phyloP scores from a whole-genome alignment of 1,284 basidiomycete species.

The Leccinum fallax region DNA sequence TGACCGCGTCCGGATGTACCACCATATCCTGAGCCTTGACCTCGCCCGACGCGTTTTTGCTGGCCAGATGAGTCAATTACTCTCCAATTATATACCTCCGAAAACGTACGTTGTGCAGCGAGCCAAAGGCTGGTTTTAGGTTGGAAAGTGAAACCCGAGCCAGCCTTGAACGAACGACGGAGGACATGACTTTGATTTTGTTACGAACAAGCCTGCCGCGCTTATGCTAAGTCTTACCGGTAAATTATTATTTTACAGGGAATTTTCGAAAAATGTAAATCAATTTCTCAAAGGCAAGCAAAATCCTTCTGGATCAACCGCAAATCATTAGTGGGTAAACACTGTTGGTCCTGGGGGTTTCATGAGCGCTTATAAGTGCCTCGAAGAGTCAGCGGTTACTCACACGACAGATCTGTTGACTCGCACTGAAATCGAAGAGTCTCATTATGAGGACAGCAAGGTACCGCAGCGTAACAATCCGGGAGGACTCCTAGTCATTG shows the following conservation, averaged over 20 bases:
- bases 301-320: background rate
- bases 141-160: slow-evolving; percentile 60
- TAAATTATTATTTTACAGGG: background rate
- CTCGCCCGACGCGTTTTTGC: slow-evolving; percentile 95
- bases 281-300: too few relatives aligned
- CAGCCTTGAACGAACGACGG: slow-evolving; percentile 29
- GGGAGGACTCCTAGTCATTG: background rate
- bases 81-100: background rate
- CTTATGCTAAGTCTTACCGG: background rate
- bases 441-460: background rate
- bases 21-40: slow-evolving; percentile 88
- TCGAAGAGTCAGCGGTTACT: background rate
- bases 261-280: background rate
- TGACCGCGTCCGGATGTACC: slow-evolving; percentile 92
- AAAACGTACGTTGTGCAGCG: slow-evolving; percentile 58
- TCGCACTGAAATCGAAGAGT: background rate
- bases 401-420: background rate
- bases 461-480: background rate
- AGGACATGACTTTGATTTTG: slow-evolving; percentile 31
- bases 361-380: background rate
- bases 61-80: slow-evolving; percentile 34
- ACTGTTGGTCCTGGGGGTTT: background rate
- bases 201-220: background rate
- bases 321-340: background rate
- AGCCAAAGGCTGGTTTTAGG: slow-evolving; percentile 60